Base-by-base conservation (phyloP, 2,329 filamentous ascomycete genomes). In the Neurospora sp. region DNA sequence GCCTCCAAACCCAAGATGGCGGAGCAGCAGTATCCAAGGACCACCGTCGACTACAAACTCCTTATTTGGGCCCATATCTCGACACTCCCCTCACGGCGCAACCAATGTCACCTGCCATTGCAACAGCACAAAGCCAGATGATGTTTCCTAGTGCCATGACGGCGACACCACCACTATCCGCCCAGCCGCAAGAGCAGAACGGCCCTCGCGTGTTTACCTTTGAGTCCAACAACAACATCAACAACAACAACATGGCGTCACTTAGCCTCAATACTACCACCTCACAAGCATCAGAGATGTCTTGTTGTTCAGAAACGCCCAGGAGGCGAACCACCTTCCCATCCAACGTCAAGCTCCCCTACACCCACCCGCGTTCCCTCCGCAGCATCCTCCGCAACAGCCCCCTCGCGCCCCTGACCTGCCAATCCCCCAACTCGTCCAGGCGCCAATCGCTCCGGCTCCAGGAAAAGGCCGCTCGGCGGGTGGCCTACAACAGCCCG, bases 301-400 rank as follows among this genome's bases (percentile, higher is more conserved):
- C 66, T 8, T 66, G 77, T 28, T 81, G 81, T 11, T 79, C 82
- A n/a, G 76, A 79, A 4, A 79, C 80, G 15, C 76, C 77, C 23
- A 79, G 81, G 17, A 80, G 81, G 62, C 78, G 81, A 57, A 77
- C 79, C 6, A 81, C 79, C 8, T 76, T 81, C 17, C 75, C 78
- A 0, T 70, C 76, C 17, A 74, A 76, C 23, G 67, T 73, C 40
- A 80, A 80, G 33, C 80, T 83, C 3, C 88, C 88, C 2, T 90
- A 90, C 74, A 85, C 81, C 1, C 87, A 87, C 72, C 85, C 88
- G 40, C 83, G 83, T 69, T 81, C 82, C 57, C 83, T 90, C 10
- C 88, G 86, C 76, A 89, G 87, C 78, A 90, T 90, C 74, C 83
- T 90, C 28, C 85, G 88, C 68, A 90, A 90, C 81, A 90, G 88